Evolutionary conservation across 2,329 filamentous ascomycete species (phyloP).

Genomic region (Zymoseptoria tritici): DNA sequence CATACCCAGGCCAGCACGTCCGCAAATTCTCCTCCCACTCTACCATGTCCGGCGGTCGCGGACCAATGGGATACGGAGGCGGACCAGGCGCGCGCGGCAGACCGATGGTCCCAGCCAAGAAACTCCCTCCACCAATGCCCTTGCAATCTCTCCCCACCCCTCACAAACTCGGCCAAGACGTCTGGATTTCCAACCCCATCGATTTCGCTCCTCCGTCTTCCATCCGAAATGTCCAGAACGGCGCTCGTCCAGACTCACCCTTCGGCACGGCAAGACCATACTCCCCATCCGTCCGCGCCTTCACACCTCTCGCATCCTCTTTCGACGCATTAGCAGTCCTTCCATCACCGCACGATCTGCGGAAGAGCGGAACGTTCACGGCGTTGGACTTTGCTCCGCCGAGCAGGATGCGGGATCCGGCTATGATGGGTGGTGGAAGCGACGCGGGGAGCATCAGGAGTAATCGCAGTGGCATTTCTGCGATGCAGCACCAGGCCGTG

Average conservation of each 20-base stretch:
- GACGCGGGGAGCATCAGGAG: conserved; percentile 51
- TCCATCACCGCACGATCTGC: conserved; percentile 77
- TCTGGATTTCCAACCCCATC: conserved; percentile 56
- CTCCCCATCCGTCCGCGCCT: conserved; percentile 61
- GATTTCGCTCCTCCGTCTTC: conserved; percentile 77
- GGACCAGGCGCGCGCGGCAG: conserved; percentile 16
- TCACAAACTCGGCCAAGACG: conserved; percentile 73
- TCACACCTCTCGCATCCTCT: conserved; percentile 71
- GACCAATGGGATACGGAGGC: neutral
- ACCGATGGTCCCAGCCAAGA: conserved; percentile 41
- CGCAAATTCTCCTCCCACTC: conserved; percentile 31
- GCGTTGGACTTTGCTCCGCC: conserved; percentile 74
- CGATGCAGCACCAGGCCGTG: conserved; percentile 61
- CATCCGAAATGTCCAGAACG: conserved; percentile 57
- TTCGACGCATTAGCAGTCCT: conserved; percentile 81
- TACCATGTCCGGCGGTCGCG: conserved; percentile 23
- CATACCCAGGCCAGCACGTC: conserved; percentile 25
- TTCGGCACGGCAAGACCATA: conserved; percentile 58
- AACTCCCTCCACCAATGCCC: conserved; percentile 63
- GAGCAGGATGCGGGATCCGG: conserved; percentile 59
- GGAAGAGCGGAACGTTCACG: conserved; percentile 73
- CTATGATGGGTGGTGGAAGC: conserved; percentile 38
- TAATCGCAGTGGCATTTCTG: conserved; percentile 71
- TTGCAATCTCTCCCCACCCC: conserved; percentile 77
- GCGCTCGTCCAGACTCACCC: conserved; percentile 54